Evolutionary conservation across 2,329 filamentous ascomycete genomes (phyloP).

Genomic region (Graphilbum ipis-grandicollis): DNA sequence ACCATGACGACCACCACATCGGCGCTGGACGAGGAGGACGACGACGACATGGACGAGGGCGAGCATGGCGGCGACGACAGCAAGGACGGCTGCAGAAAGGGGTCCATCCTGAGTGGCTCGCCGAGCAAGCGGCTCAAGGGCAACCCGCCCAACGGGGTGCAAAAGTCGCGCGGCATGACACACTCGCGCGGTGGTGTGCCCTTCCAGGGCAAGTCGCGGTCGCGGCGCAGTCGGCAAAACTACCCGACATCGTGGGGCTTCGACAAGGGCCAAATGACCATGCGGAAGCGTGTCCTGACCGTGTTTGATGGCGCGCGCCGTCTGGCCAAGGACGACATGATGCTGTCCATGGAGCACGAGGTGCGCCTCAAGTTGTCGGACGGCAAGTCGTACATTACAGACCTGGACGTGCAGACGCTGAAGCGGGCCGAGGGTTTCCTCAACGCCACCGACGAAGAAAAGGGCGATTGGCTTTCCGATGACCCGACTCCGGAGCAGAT

Average conservation of each 20-base stretch:
- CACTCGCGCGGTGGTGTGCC: constrained; percentile 59
- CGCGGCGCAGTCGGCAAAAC: constrained; percentile 81
- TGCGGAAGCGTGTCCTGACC: constrained; percentile 91
- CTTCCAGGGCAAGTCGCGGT: constrained; percentile 35
- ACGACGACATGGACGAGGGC: constrained; percentile 31
- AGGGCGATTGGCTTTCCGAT: constrained; percentile 66
- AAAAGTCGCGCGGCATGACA: constrained; percentile 57
- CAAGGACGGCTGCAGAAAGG: constrained; percentile 11
- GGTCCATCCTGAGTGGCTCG: constrained; percentile 16
- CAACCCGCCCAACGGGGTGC: constrained; percentile 37
- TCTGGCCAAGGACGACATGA: constrained; percentile 97
- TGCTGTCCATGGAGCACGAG: constrained; percentile 89
- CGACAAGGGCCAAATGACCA: constrained; percentile 83
- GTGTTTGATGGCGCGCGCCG: constrained; percentile 80
- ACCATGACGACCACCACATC: constrained; percentile 15
- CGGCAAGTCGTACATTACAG: constrained; percentile 69
- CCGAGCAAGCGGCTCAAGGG: constrained; percentile 39
- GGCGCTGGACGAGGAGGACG: constrained; percentile 24
- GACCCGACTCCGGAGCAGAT: constrained; percentile 47
- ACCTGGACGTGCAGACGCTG: constrained; percentile 81
- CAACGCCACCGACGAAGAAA: constrained; percentile 67
- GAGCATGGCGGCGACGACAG: constrained; percentile 38
- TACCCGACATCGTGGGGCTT: constrained; percentile 93
- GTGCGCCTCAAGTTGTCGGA: constrained; percentile 69
- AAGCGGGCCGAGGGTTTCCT: constrained; percentile 75